Percentiles rank a stretch among this genome's conserved stretches.
phyloP scores from a whole-genome alignment of 768 basidiomycete species.

The Cyclocybe aegerita region DNA sequence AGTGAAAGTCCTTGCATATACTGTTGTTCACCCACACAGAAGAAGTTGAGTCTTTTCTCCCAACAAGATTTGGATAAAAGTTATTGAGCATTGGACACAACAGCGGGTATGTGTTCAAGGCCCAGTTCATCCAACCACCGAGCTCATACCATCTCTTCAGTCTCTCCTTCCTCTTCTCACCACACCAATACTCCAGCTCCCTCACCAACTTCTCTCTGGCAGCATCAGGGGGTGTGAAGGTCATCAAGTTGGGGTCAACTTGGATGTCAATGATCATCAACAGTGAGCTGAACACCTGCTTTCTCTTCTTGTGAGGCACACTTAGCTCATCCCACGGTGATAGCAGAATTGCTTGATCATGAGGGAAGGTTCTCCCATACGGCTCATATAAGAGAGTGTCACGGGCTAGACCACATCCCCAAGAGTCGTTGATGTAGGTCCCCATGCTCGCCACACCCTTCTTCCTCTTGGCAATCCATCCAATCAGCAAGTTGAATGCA shows the following conservation, averaged over 20 bases:
- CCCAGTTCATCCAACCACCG: constrained; percentile 40
- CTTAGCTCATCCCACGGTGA: constrained; percentile 37
- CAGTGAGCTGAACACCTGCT: constrained; percentile 32
- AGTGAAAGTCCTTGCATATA: constrained; percentile 25
- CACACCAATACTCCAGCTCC: not conserved
- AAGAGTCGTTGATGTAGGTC: constrained; percentile 36
- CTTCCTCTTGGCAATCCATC: constrained; percentile 33
- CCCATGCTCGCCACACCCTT: constrained; percentile 15
- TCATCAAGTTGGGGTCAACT: constrained; percentile 30
- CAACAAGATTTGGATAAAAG: constrained; percentile 33
- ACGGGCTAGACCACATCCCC: constrained; percentile 14
- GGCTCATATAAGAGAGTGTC: constrained; percentile 25
- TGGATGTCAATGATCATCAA: constrained; percentile 39
- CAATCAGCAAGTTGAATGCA: constrained; percentile 27
- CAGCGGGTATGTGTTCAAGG: constrained; percentile 36
- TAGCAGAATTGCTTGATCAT: constrained; percentile 30
- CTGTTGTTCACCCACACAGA: constrained; percentile 26
- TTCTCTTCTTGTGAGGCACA: constrained; percentile 35
- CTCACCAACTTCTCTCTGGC: not conserved
- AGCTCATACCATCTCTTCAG: constrained; percentile 21
- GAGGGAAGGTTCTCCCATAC: constrained; percentile 24
- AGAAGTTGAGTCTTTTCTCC: constrained; percentile 13
- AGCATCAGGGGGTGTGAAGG: constrained; percentile 22
- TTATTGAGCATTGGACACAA: constrained; percentile 29
- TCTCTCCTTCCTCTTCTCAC: not conserved